These are phyloP conservation scores for Funneliformis mosseae DNA, from an alignment of 192 early-diverging fungal species.

Conservation along the genomic window DNA sequence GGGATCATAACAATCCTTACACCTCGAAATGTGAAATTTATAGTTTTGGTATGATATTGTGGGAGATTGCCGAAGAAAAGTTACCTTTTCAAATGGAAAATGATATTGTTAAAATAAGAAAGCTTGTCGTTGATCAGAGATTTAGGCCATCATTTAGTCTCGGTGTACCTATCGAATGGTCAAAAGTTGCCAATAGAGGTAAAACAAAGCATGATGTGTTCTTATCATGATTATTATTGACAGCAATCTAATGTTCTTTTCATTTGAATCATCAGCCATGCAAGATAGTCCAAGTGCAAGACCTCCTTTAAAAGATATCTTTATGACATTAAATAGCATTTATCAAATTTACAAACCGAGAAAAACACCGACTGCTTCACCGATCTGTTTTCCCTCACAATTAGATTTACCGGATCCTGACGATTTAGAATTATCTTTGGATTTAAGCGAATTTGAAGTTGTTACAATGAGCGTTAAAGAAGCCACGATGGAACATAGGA, in stretches of 20 bases:
- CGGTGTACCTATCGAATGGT: background rate
- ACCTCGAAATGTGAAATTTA: slow-evolving; percentile 10
- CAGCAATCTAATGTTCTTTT: background rate
- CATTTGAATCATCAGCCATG: background rate
- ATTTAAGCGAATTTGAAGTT: background rate
- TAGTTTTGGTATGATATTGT: slow-evolving; percentile 27
- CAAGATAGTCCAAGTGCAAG: slow-evolving; percentile 3
- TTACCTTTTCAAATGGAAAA: slow-evolving; percentile 3
- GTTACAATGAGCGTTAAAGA: slow-evolving; percentile 1
- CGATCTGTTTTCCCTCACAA: background rate
- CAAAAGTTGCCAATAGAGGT: slow-evolving; percentile 11
- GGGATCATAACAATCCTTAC: background rate
- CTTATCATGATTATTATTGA: background rate
- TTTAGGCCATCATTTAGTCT: background rate
- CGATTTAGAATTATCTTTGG: background rate
- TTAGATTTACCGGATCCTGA: background rate
- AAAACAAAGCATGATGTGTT: background rate
- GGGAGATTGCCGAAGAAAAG: slow-evolving; percentile 27
- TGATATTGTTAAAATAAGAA: slow-evolving; percentile 8
- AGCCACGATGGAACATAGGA: background rate
- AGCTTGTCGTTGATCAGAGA: background rate
- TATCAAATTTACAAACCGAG: background rate
- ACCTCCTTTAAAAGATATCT: slow-evolving; percentile 9
- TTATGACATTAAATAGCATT: background rate
- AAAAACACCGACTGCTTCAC: background rate